These are phyloP conservation scores for Cyanidiococcus yangmingshanensis DNA, from an alignment of 23 red algal genomes.

Conservation along the genomic window DNA sequence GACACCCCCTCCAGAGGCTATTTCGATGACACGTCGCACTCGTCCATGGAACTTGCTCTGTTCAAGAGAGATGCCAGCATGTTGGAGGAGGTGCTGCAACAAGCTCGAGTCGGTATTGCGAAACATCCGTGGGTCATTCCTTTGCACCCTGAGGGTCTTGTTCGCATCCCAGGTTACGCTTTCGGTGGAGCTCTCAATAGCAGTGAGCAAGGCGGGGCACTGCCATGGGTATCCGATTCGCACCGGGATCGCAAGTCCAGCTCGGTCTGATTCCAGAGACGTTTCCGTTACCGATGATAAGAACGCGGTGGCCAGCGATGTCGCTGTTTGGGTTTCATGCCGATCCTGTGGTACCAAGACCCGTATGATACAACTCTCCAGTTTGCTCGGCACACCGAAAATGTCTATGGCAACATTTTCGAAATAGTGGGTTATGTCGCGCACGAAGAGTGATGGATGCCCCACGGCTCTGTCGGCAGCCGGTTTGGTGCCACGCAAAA, in stretches of 20 bases:
- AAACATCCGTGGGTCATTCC: background rate
- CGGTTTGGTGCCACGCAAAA: conserved; percentile 10
- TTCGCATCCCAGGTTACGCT: background rate
- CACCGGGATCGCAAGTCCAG: background rate
- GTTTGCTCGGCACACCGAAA: conserved; percentile 56
- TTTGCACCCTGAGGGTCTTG: background rate
- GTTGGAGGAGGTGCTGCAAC: background rate
- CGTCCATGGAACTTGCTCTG: background rate
- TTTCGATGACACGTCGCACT: background rate
- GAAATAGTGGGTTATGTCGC: conserved; percentile 19
- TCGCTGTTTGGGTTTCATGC: conserved; percentile 27
- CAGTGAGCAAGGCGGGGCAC: background rate
- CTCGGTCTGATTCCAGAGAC: background rate
- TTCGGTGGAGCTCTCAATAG: conserved; percentile 13
- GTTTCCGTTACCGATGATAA: background rate
- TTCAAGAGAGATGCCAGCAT: background rate
- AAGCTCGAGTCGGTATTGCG: background rate
- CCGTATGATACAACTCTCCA: conserved; percentile 32
- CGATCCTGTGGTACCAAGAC: background rate
- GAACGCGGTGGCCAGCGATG: background rate
- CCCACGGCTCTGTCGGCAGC: background rate
- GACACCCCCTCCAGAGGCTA: background rate
- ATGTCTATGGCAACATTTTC: conserved; percentile 51
- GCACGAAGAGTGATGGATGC: conserved; percentile 29
- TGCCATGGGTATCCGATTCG: background rate